A percentile compares a stretch with the other conserved stretches of the same genome.
Conservation (phyloP, 441 rosid species). For the Euphorbia schlechtendalii region DNA sequence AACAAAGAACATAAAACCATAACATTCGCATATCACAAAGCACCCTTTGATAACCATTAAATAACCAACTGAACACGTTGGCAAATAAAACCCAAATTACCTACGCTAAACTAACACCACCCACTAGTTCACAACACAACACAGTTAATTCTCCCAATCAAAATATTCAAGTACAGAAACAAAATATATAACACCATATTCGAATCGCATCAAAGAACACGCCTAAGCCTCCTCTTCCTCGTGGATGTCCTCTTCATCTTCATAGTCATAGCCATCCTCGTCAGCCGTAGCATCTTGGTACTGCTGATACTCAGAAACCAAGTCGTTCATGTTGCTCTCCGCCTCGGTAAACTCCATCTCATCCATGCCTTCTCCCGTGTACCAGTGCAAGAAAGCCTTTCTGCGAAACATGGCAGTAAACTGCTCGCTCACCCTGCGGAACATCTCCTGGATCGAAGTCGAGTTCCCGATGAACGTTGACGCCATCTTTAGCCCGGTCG, state of each 20-base stretch:
- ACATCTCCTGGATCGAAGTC: constrained; percentile 49
- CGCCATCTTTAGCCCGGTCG: constrained; percentile 46
- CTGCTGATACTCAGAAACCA: constrained; percentile 51
- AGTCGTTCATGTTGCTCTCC: constrained; percentile 50
- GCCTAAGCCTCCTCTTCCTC: constrained; percentile 23
- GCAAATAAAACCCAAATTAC: too few relatives aligned
- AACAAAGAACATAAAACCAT: too few relatives aligned
- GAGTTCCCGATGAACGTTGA: constrained; percentile 49
- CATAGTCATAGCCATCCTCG: constrained; percentile 35
- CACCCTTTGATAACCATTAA: too few relatives aligned
- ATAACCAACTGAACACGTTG: too few relatives aligned
- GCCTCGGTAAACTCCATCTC: constrained; percentile 52
- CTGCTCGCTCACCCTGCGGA: constrained; percentile 50
- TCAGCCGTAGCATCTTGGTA: constrained; percentile 55
- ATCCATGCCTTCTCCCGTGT: constrained; percentile 53
- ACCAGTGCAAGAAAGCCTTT: constrained; percentile 60
- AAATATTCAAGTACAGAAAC: constrained; percentile 7
- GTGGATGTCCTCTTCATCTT: constrained; percentile 34
- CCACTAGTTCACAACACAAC: too few relatives aligned
- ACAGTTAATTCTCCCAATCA: neutral
- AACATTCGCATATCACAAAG: too few relatives aligned
- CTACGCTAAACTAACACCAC: neutral
- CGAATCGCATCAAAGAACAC: neutral
- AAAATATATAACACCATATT: neutral
- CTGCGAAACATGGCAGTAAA: constrained; percentile 57